Percentiles rank a stretch among this genome's conserved stretches.
These are phyloP conservation scores for Petrea volubilis DNA, from an alignment of 257 asterid species.

Conservation along the genomic window DNA sequence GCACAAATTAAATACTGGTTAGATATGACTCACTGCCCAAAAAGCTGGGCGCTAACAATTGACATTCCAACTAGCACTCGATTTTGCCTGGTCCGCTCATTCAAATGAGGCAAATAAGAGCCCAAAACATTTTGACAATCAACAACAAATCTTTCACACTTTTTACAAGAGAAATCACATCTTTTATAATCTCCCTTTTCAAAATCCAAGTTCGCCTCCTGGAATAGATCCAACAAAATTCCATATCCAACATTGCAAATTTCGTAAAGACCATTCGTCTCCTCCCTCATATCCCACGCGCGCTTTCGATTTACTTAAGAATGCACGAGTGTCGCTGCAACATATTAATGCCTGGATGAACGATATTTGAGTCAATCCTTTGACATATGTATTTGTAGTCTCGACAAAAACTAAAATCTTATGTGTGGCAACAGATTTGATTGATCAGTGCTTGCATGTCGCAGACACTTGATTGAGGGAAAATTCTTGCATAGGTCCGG, in stretches of 20 bases:
- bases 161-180: background rate
- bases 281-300: background rate
- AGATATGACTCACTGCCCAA: background rate
- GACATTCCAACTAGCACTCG: conserved; percentile 10
- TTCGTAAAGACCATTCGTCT: background rate
- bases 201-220: background rate
- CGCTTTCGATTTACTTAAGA: background rate
- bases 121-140: conserved; percentile 14
- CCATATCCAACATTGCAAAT: background rate
- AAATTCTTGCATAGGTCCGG: too few relatives aligned
- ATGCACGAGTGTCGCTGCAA: background rate
- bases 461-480: too few relatives aligned
- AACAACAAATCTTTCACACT: conserved; percentile 13
- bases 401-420: background rate
- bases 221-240: background rate
- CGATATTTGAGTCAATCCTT: conserved; percentile 9
- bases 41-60: background rate
- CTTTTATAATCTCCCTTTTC: background rate
- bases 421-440: background rate
- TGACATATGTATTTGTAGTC: background rate
- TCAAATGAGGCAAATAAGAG: background rate
- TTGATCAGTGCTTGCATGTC: conserved; percentile 12
- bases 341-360: background rate
- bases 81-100: background rate
- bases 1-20: too few relatives aligned